Evolutionary conservation across 2,329 filamentous ascomycete genomes (phyloP), one percentile per base, ranked within the genome.

Genomic region (Talaromyces funiculosus): DNA sequence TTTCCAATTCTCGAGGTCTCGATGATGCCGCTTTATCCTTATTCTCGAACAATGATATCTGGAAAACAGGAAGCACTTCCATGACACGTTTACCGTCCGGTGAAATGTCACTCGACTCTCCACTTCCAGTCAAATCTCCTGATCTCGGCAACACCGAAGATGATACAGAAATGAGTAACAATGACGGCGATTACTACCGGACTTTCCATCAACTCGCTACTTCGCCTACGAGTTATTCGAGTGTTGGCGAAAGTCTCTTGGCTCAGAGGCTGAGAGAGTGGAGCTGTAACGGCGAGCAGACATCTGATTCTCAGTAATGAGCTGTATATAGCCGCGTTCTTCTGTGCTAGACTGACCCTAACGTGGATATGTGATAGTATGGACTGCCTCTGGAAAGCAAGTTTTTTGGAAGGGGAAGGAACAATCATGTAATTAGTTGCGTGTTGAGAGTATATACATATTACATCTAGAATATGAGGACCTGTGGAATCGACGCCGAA

Each of bases 151-250:
- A 29, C 4, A 7, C 38, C 43, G 38, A 58, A n/a, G n/a, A 35
- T 2, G 20, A 45, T 14, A 20, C 22, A 18, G 20, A 56, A 12
- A 38, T 49, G 20, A 38, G 62, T 8, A 59, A 63, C 72, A 72
- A 63, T 72, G 73, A 53, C 67, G 66, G 43, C 70, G 75, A 65
- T 66, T 71, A 60, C 64, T 90, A 92, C 69, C 83, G 84, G 68
- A 92, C 92, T 69, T 82, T 90, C 20, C 85, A 71, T 67, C 88
- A 82, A 69, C 86, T 38, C 80, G 84, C 1, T 83, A 84, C 78
- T 0, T 86, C 82, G 64, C 59, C 70, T 66, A 22, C 71, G 66
- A 8, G 71, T 71, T 57, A 72, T 71, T 53, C 60, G n/a, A 57
- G 83, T 3, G 75, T 75, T 1, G 80, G 83, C 4, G 87, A 90